These are phyloP conservation scores for Leavenworthia alabamica DNA, from an alignment of 345 rosid species.

Conservation along the genomic window DNA sequence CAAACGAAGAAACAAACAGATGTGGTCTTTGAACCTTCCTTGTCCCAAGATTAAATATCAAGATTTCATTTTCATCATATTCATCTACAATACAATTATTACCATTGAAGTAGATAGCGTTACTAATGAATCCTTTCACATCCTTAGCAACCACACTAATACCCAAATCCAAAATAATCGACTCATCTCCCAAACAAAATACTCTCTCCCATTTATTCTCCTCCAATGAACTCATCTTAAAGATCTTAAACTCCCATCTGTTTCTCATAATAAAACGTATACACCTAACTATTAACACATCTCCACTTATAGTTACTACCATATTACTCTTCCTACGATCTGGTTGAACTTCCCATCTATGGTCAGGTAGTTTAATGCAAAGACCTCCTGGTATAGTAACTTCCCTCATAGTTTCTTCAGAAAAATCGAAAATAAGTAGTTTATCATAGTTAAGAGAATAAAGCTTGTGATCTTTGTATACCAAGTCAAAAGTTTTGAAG, in stretches of 20 bases:
- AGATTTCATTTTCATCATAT: background rate
- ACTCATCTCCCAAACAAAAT: background rate
- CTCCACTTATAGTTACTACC: background rate
- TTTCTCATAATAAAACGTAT: background rate
- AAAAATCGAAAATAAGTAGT: background rate
- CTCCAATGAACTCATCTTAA: background rate
- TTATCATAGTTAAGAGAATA: background rate
- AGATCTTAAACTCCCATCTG: background rate
- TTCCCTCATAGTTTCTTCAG: background rate
- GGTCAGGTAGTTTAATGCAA: background rate
- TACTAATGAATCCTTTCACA: background rate
- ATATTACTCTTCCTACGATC: background rate
- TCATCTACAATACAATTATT: background rate
- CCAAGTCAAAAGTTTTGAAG: background rate
- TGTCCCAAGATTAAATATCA: background rate
- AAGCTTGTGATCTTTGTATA: background rate
- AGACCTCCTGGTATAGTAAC: no score
- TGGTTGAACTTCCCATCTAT: no score
- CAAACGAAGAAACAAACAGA: background rate
- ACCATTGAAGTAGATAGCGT: background rate
- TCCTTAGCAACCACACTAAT: conserved; percentile 1
- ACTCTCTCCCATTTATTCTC: background rate
- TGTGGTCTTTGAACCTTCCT: background rate
- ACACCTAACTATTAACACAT: background rate
- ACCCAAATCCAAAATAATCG: background rate